Percentiles rank a stretch among this genome's conserved stretches.
These are phyloP conservation scores for Lolium multiflorum DNA, from an alignment of 176 grass and related monocot genomes.

Conservation along the genomic window DNA sequence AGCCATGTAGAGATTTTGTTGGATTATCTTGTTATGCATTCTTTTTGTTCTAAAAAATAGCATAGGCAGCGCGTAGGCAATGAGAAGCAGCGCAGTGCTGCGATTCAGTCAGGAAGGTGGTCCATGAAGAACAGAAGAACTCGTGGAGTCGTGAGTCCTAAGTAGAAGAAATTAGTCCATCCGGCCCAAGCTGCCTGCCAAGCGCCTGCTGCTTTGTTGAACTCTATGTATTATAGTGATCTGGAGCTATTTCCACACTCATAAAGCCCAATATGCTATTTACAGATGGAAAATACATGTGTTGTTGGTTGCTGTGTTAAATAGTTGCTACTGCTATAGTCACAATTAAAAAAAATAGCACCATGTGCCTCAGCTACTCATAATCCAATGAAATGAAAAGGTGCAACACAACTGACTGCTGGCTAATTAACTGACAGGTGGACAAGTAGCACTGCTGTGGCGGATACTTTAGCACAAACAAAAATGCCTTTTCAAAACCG, in stretches of 20 bases:
- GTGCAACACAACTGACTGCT: too few species aligned
- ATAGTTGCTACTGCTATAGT: neutral
- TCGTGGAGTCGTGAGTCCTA: neutral
- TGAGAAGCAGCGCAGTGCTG: neutral
- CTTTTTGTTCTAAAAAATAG: neutral
- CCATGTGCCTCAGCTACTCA: neutral
- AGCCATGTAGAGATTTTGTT: neutral
- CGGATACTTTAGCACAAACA: neutral
- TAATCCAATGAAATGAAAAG: constrained; percentile 4
- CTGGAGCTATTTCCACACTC: constrained; percentile 19
- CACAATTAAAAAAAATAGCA: neutral
- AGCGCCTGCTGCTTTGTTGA: neutral
- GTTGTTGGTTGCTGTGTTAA: constrained; percentile 13
- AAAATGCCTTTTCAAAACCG: neutral
- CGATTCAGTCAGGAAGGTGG: neutral
- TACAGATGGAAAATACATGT: neutral
- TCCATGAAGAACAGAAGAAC: neutral
- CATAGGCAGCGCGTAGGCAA: neutral
- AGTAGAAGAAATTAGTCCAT: neutral
- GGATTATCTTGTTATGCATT: neutral
- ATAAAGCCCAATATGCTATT: constrained; percentile 7
- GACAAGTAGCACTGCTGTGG: neutral
- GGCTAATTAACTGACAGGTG: neutral
- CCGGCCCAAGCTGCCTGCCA: neutral
- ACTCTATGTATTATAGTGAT: neutral